Base-by-base conservation (phyloP, 2,329 filamentous ascomycete species). In the Cladosporium sphaerospermum region DNA sequence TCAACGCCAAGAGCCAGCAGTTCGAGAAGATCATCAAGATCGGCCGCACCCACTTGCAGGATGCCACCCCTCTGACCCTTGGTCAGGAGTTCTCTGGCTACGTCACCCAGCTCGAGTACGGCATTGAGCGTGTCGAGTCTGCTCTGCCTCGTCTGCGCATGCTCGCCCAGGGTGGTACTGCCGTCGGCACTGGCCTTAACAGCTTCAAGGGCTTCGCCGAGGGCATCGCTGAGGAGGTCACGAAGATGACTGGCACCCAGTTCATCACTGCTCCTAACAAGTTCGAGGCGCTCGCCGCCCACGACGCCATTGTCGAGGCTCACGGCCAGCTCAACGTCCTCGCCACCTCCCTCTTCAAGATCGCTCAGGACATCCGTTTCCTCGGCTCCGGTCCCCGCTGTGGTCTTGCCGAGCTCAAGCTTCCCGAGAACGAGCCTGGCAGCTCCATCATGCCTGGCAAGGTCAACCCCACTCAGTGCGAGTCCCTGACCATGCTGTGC, bases 361-460 rank as follows among this genome's bases (percentile, higher is more conserved):
- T 99, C 66, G 93, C 92, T 9, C 91, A 99, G 77, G 93, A 97
- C 71, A 89, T 99, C 69, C 87, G 93, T 67, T 97, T 96, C 78
- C 88, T 97, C 49, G 93, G 93, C 64, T 95, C 89, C 62, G 93
- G 93, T 13, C 93, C 93, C 53, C 89, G 93, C 56, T 97, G 93
- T 73, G 93, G 93, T 67, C 85, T 97, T 18, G 92, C 91, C 61
- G 93, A 99, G 78, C 82, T 99, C 59, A 82, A 82, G 67, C 83
- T 99, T 48, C 93, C 93, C 23, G 93, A 99, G 78, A 99, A 99
- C 76, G 93, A 99, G 78, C 93, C 93, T 33, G 92, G 92, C 59
- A 93, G 87, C 67, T 95, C 88, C 64, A 97, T 99, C 78, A 99
- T 99, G 93, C 93, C 93, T 42, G 93, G 93, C 67, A 99, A 99